Evolutionary conservation across 192 early-diverging fungal species (phyloP), one percentile per base, ranked within the genome.

Genomic region (Linnemannia schmuckeri): DNA sequence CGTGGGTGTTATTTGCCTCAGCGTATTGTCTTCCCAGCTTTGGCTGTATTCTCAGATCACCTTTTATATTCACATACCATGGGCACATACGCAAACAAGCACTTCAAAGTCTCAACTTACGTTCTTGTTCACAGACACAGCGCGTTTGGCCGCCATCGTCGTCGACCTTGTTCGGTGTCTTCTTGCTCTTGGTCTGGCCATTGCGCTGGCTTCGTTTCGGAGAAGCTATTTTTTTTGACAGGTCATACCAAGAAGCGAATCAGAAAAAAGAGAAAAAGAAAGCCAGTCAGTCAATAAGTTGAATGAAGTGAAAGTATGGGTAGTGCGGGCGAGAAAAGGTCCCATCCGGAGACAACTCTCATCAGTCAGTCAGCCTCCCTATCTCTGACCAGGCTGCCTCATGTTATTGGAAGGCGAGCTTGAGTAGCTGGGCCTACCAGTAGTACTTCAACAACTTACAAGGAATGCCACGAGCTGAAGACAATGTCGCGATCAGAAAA

Each of bases 121-220:
- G 90, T 79, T 87, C 83, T 76, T 90, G 85, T 57, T 89, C 88
- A 69, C 91, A 92, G 47, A 92, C 83, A 72, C 91, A 92, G 68
- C 91, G 89, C 22, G 91, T 92, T 37, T 88, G 82, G 18, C 90
- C 90, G 40, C 82, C 90, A 77, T 92, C 91, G 70, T 90, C 89
- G 40, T 90, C 90, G 30, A 66, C 61, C 61, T 66, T 66, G 30
- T 81, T 87, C 33, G 69, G 79, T 22, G 52, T 73, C 40, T 75
- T 87, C 63, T 70, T 87, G 69, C 85, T 78, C 76, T 87, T 87
- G 61, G 79, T 37, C 35, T 73, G 76, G 66, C 79, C 85, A 61
- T 76, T 76, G 41, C 85, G 85, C 66, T 87, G 70, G 76, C 85
- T 87, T 87, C 85, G 77, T 76, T 80, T 72, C 20, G 85, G 85